Evolutionary conservation across 495 filamentous ascomycete genomes (phyloP), one percentile per base, ranked within the genome.

Genomic region (Cudoniella acicularis): DNA sequence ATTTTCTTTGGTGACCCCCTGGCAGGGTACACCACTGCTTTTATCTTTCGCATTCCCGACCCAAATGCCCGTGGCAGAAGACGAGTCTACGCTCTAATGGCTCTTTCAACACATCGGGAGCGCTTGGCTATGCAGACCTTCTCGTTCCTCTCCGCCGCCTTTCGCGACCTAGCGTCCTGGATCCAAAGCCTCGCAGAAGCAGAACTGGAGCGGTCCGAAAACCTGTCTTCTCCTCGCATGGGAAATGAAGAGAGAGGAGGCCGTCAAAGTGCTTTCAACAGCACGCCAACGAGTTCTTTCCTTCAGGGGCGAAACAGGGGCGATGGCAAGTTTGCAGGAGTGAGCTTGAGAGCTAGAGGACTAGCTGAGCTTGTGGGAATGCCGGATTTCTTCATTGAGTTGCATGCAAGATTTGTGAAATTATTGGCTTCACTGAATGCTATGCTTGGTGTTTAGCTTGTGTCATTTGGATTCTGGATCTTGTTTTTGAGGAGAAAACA

Each of bases 21-120:
- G 0, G 84, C 87, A 2, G 93, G 92, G 46, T 95, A 93, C 73
- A 96, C 92, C 2, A 93, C 93, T 10, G 92, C 92, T 57, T 96
- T 90, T 70, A 87, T 95, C 65, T 96, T 97, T 69, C 90, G 90
- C 21, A 87, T 96, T 10, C 85, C 87, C 17, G 92, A 97, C 69
- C 81, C 91, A 20, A 87, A 92, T 73, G 91, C 92, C 17, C 90
- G 92, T 36, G 92, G 92, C 45, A 85, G 89, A 60, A 83, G 87
- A 63, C 85, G 92, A 57, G 87, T 89, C 43, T 97, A 97, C 72
- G 91, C 92, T 43, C 80, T 97, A 45, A 76, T 96, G 49, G 90
- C 89, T n/a, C 83, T 96, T 54, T 79, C 74, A 61, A 83, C 81
- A 43, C 79, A 90, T 64, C 88, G 88, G 54, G 83, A 90, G 59